Base-by-base conservation (phyloP, 495 filamentous ascomycete species). In the Talaromyces wortmannii region DNA sequence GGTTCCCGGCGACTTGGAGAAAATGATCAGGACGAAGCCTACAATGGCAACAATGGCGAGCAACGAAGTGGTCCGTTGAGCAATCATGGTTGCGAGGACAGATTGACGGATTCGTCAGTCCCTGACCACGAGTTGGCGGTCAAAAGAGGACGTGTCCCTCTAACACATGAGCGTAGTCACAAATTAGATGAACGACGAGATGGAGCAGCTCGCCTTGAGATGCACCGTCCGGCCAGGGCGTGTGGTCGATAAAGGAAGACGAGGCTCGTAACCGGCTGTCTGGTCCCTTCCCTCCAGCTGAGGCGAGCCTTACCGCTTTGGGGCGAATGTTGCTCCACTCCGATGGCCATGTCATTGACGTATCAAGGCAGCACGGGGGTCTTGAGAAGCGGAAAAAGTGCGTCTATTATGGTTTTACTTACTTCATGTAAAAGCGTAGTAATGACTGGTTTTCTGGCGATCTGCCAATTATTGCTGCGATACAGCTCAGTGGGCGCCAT, bases 11-110 rank as follows among this genome's bases (percentile, higher is more conserved):
- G 62, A 47, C 6, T 45, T 68, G 18, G 57, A 59, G 50, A 70
- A 78, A 29, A 76, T 70, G 31, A 75, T 61, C 17, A 79, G 65
- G n/a, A 77, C 56, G 15, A 80, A 65, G 45, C 64, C 72, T 49
- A 74, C 63, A 52, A 76, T 73, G 18, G 77, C 65, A 49, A 75
- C 61, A 44, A 74, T 65, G 10, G 74, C 68, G 48, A 77, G 50
- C 12, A 77, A 66, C 18, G 71, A 67, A 7, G 70, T 75, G 36
- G 65, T 73, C 52, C 72, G 65, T 56, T 75, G 74, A 52, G 68
- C 68, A 56, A 76, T 69, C 73, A 75, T 75, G 33, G 32, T 33
- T 56, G 47, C 36, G 13, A 13, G 36, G 36, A 40, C 8, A 8
- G 36, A 23, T 23, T 23, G 23, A 23, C 36, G 36, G 13, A 40